Evolutionary conservation across 1,284 basidiomycete species (phyloP).

Genomic region (Cryptococcus sp.): DNA sequence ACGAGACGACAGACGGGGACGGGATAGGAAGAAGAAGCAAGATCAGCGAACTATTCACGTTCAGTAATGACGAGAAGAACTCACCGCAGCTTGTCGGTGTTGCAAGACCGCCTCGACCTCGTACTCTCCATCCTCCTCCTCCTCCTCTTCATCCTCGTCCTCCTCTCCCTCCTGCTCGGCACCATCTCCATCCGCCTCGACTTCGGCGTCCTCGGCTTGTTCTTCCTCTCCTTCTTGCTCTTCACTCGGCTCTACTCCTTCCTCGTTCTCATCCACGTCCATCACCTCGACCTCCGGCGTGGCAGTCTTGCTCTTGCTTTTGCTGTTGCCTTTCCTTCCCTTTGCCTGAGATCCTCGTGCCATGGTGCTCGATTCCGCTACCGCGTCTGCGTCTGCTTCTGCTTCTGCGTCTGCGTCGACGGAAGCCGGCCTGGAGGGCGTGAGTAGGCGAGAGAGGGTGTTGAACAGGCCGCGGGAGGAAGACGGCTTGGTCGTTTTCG

Average conservation of each 20-base stretch:
- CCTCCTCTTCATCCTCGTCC: conserved; percentile 18
- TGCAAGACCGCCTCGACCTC: conserved; percentile 27
- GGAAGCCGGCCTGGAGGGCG: neutral
- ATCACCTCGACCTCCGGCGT: neutral
- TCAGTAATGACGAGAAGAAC: conserved; percentile 2
- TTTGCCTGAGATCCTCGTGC: neutral
- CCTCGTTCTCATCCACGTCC: neutral
- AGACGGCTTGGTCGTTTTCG: neutral
- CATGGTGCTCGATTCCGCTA: neutral
- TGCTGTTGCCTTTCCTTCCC: neutral
- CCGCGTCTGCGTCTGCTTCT: neutral
- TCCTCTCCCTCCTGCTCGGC: conserved; percentile 13
- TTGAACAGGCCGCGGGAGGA: neutral
- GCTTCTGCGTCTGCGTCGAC: too few relatives aligned
- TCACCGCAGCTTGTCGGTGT: conserved; percentile 18
- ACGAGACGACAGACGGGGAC: too few relatives aligned
- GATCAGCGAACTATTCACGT: neutral
- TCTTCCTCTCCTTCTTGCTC: conserved; percentile 4
- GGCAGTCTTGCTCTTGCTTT: neutral
- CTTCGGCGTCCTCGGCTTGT: conserved; percentile 6
- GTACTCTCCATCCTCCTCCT: conserved; percentile 29
- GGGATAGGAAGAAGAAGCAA: neutral
- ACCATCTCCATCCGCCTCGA: conserved; percentile 11
- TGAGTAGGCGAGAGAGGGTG: neutral
- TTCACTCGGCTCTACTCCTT: neutral